These are phyloP conservation scores for Hypoxylon sp. DNA, from an alignment of 2,329 filamentous ascomycete species.

Conservation along the genomic window DNA sequence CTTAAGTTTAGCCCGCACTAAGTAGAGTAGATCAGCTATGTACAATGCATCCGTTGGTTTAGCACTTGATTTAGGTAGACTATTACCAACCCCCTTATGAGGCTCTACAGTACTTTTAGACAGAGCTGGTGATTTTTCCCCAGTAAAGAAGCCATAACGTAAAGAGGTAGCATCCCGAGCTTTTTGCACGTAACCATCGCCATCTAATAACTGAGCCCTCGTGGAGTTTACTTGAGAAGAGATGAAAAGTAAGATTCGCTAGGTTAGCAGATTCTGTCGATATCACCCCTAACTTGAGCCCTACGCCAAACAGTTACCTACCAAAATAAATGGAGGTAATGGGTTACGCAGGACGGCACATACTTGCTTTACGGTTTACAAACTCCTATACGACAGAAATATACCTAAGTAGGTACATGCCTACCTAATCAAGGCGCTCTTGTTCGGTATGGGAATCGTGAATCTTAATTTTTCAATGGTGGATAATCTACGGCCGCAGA, in stretches of 20 bases:
- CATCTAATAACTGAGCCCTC: slow-evolving; percentile 28
- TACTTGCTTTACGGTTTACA: slow-evolving; percentile 21
- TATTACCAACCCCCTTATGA: slow-evolving; percentile 34
- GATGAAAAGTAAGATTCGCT: slow-evolving; percentile 18
- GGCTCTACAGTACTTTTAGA: slow-evolving; percentile 38
- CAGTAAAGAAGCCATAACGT: slow-evolving; percentile 37
- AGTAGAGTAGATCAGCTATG: slow-evolving; percentile 15
- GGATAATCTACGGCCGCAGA: slow-evolving; percentile 45
- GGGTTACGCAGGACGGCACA: not conserved
- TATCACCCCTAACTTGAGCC: slow-evolving; percentile 16
- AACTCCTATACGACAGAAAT: slow-evolving; percentile 18
- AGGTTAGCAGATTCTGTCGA: not conserved
- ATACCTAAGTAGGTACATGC: not conserved
- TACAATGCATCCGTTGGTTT: slow-evolving; percentile 1
- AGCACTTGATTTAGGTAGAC: slow-evolving; percentile 12
- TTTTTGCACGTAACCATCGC: slow-evolving; percentile 35
- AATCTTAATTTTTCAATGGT: slow-evolving; percentile 43
- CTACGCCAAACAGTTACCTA: slow-evolving; percentile 14
- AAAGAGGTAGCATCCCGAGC: slow-evolving; percentile 43
- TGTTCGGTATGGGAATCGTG: slow-evolving; percentile 34
- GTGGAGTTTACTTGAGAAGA: slow-evolving; percentile 21
- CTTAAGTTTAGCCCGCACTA: slow-evolving; percentile 18
- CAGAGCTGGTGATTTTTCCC: slow-evolving; percentile 25
- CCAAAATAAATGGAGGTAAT: not conserved
- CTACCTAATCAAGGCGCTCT: not conserved